A percentile compares a stretch with the other conserved stretches of the same genome.
Conservation (phyloP, 129 eudicot genomes). For the Flaveria ramosissima region DNA sequence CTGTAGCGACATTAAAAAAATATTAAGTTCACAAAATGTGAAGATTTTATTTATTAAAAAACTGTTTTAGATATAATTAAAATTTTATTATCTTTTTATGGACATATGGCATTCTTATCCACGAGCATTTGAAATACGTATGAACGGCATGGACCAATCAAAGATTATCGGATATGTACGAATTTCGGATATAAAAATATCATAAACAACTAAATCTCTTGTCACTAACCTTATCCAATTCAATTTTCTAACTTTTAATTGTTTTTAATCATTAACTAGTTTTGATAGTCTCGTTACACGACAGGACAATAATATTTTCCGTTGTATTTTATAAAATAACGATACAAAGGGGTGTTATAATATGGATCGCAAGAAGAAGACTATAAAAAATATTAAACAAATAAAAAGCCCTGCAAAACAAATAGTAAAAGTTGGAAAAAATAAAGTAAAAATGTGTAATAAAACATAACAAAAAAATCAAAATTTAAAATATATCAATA, state of each 20-base stretch:
- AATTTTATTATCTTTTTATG: background rate
- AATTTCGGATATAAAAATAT: conserved; percentile 6
- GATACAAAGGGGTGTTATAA: too few species aligned
- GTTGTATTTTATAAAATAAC: too few species aligned
- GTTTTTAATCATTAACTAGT: background rate
- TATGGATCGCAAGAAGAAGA: too few species aligned
- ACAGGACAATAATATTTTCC: too few species aligned
- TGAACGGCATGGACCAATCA: conserved; percentile 31
- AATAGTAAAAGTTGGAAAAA: too few species aligned
- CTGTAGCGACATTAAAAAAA: too few species aligned
- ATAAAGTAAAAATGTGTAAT: too few species aligned
- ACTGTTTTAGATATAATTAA: background rate
- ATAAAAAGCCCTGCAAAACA: too few species aligned
- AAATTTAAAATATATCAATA: too few species aligned
- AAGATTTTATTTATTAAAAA: background rate
- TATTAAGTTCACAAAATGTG: background rate
- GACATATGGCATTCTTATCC: conserved; percentile 30
- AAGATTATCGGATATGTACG: conserved; percentile 20
- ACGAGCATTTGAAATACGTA: conserved; percentile 21
- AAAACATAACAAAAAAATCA: too few species aligned
- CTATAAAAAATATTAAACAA: too few species aligned
- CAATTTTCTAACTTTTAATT: background rate
- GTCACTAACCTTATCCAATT: conserved; percentile 27
- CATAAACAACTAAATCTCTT: conserved; percentile 2
- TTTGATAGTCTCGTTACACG: background rate